These are phyloP conservation scores for Globisporangium abappressorium DNA, from an alignment of 352 stramenopile genomes.

Conservation along the genomic window DNA sequence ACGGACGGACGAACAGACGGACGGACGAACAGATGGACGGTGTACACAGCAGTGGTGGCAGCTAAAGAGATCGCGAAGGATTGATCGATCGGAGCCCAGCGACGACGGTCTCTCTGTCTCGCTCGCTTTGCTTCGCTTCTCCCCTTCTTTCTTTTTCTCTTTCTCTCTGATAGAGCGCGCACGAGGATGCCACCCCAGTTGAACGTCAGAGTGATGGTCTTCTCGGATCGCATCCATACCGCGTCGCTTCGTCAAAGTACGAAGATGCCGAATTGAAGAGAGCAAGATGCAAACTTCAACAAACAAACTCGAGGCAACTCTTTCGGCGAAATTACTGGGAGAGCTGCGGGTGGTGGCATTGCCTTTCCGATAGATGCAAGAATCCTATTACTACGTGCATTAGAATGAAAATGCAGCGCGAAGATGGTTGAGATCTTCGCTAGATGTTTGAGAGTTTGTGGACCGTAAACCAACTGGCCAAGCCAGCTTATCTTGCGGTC, in stretches of 20 bases:
- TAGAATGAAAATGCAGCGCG: background rate
- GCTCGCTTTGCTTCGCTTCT: slow-evolving; percentile 2
- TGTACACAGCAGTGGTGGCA: background rate
- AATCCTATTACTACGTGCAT: background rate
- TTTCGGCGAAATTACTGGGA: background rate
- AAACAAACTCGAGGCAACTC: background rate
- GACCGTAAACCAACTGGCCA: background rate
- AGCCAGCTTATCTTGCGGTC: no score
- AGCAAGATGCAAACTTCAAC: slow-evolving; percentile 2
- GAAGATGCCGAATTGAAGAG: background rate
- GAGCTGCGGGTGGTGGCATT: background rate
- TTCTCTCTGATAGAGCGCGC: background rate
- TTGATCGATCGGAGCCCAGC: background rate
- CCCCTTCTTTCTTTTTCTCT: slow-evolving; percentile 2
- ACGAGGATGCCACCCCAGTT: background rate
- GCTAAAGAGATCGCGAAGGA: background rate
- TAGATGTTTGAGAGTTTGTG: no score
- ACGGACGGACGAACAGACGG: background rate
- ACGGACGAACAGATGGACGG: background rate
- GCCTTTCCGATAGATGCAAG: background rate
- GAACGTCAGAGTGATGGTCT: slow-evolving; percentile 12
- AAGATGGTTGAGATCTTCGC: no score
- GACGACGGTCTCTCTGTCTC: background rate
- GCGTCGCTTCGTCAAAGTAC: slow-evolving; percentile 1
- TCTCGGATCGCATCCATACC: slow-evolving; percentile 8